Evolutionary conservation across 1,284 basidiomycete genomes (phyloP), one percentile per base, ranked within the genome.

Genomic region (Fistulina hepatica): DNA sequence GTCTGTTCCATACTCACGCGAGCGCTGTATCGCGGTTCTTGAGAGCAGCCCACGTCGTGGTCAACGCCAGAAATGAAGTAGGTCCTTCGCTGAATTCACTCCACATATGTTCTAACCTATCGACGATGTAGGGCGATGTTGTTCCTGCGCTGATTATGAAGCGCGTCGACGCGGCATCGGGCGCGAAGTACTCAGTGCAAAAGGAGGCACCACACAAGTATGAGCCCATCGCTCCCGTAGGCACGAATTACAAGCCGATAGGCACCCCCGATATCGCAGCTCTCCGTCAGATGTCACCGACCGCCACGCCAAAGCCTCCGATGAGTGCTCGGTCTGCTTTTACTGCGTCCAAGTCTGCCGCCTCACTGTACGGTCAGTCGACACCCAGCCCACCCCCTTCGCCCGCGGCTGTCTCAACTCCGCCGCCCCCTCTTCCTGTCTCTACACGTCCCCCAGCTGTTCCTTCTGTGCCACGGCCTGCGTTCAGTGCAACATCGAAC

Each of bases 1-100:
- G 93, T 11, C 69, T 97, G 20, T 97, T 97, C 63, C 81, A 86
- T 52, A 82, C 80, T 6, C 92, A 97, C 57, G 78, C 89, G 12
- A 73, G 74, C 36, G 74, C 86, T 2, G 88, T 97, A 4, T 76
- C 83, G 35, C 76, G 71, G 47, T 93, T 85, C 57, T 67, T 97
- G 28, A 79, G 79, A 26, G 85, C 83, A 22, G 71, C 84, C 0
- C 94, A 97, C 56, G 80, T 98, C 43, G 85, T 89, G 35, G 78
- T 97, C 59, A 90, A 75, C 52, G 94, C 94, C 6, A 75, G 94
- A 37, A 86, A 86, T 47, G 92, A 97, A 64, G 88, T 84, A 28
- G 36, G 72, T 55, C 10, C 24, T 13, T 20, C 8, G 15, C 21
- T 8, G 26, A 26, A 21, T 17, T 16, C 3, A 19, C 13, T 23